Conservation (phyloP, 2,329 filamentous ascomycete genomes). For the Ophiostoma himal-ulmi region DNA sequence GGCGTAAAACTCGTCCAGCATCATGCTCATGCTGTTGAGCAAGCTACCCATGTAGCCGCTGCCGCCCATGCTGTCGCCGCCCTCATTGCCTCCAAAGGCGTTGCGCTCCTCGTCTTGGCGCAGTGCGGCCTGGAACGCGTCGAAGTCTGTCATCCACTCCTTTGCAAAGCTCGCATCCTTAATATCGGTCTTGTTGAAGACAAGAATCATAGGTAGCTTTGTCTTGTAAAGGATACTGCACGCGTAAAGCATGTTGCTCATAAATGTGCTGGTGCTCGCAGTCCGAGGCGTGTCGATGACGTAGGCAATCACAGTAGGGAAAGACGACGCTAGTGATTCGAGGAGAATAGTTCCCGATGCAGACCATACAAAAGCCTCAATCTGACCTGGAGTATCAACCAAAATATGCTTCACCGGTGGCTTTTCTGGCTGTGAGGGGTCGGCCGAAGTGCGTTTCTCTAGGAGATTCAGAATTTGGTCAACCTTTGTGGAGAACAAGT, state of each 20-base stretch:
- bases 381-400: slow-evolving; percentile 93
- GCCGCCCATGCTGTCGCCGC: slow-evolving; percentile 55
- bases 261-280: slow-evolving; percentile 90
- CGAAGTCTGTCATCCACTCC: slow-evolving; percentile 99
- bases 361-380: slow-evolving; percentile 98
- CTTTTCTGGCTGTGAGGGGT: slow-evolving; percentile 52
- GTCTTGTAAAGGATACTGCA: slow-evolving; percentile 99
- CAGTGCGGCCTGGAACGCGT: slow-evolving; percentile 85
- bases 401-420: slow-evolving; percentile 75
- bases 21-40: slow-evolving; percentile 94
- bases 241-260: slow-evolving; percentile 99
- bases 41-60: slow-evolving; percentile 95
- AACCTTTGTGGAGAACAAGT: slow-evolving; percentile 96
- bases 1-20: slow-evolving; percentile 95
- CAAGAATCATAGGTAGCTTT: slow-evolving; percentile 94
- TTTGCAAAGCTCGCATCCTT: slow-evolving; percentile 86
- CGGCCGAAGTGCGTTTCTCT: slow-evolving; percentile 74
- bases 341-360: slow-evolving; percentile 91
- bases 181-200: slow-evolving; percentile 98
- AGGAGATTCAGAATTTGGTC: slow-evolving; percentile 86
- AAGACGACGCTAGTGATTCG: slow-evolving; percentile 84
- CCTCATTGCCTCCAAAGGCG: slow-evolving; percentile 67
- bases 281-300: slow-evolving; percentile 95
- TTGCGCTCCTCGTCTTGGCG: slow-evolving; percentile 72
- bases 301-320: slow-evolving; percentile 95